Conservation (phyloP, 1,139 yeast genomes). For the Magnusiomyces suaveolens region DNA sequence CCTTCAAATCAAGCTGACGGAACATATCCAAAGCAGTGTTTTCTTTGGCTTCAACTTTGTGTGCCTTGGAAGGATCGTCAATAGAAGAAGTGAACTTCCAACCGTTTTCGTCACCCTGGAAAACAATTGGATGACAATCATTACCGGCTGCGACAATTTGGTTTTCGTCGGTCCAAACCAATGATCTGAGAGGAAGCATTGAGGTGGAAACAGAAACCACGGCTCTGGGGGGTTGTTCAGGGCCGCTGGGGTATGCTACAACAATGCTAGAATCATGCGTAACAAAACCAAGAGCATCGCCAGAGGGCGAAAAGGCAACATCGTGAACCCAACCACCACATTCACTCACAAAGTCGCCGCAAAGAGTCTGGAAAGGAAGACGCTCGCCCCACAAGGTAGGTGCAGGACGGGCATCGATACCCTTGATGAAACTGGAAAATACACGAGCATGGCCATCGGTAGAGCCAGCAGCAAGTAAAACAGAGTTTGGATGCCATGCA, state of each 20-base stretch:
- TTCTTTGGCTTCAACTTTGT: slow-evolving; percentile 47
- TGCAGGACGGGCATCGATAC: slow-evolving; percentile 73
- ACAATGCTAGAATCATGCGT: slow-evolving; percentile 70
- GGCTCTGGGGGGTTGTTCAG: slow-evolving; percentile 46
- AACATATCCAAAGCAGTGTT: slow-evolving; percentile 93
- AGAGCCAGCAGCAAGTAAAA: slow-evolving; percentile 81
- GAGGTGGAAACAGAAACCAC: slow-evolving; percentile 50
- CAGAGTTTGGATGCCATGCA: slow-evolving; percentile 93
- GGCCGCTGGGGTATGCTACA: slow-evolving; percentile 68
- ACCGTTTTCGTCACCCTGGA: slow-evolving; percentile 55
- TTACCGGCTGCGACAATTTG: slow-evolving; percentile 83
- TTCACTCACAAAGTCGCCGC: slow-evolving; percentile 70
- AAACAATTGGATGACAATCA: slow-evolving; percentile 83
- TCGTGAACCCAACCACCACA: slow-evolving; percentile 92
- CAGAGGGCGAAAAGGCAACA: slow-evolving; percentile 74
- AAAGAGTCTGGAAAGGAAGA: slow-evolving; percentile 87
- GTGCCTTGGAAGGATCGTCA: slow-evolving; percentile 49
- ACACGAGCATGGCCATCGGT: slow-evolving; percentile 94
- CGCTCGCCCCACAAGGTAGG: slow-evolving; percentile 89
- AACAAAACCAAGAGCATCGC: slow-evolving; percentile 69
- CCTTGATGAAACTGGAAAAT: slow-evolving; percentile 86
- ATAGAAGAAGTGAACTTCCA: slow-evolving; percentile 61
- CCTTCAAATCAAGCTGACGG: slow-evolving; percentile 90
- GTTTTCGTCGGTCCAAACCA: slow-evolving; percentile 57
- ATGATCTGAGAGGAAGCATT: slow-evolving; percentile 70